Conservation (phyloP, 2,329 filamentous ascomycete genomes). For the Thielaviopsis euricoi region DNA sequence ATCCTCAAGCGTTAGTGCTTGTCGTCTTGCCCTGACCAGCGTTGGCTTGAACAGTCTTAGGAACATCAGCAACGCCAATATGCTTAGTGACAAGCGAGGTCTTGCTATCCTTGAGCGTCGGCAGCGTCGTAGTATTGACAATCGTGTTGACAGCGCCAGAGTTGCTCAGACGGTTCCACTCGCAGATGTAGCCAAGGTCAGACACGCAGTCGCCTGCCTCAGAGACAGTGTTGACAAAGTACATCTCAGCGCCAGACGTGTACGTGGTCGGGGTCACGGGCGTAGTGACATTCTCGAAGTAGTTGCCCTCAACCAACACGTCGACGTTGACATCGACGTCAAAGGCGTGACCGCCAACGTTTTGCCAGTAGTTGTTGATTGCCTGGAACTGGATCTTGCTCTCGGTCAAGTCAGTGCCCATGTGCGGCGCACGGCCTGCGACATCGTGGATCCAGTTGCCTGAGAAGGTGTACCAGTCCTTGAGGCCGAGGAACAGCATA, state of each 20-base stretch:
- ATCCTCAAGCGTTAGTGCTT: too few species aligned
- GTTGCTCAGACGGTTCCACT: slow-evolving; percentile 15
- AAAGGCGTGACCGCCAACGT: slow-evolving; percentile 28
- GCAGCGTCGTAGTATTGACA: slow-evolving; percentile 11
- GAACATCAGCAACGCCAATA: slow-evolving; percentile 14
- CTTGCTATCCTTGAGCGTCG: slow-evolving; percentile 14
- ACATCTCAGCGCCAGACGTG: slow-evolving; percentile 14
- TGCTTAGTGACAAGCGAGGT: slow-evolving; percentile 14
- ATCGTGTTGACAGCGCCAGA: slow-evolving; percentile 12
- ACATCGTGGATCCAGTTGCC: slow-evolving; percentile 29
- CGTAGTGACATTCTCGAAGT: slow-evolving; percentile 24
- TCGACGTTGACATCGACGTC: slow-evolving; percentile 20
- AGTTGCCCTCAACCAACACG: slow-evolving; percentile 28
- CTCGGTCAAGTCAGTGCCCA: slow-evolving; percentile 19
- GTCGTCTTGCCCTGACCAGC: slow-evolving; percentile 15
- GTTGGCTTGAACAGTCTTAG: slow-evolving; percentile 14
- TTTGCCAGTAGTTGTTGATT: slow-evolving; percentile 27
- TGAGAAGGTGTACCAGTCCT: slow-evolving; percentile 25
- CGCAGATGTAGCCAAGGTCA: slow-evolving; percentile 15
- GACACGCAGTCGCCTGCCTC: slow-evolving; percentile 14
- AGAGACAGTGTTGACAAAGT: slow-evolving; percentile 16
- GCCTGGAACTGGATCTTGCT: slow-evolving; percentile 19
- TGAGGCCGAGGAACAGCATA: slow-evolving; percentile 23
- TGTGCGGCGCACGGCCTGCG: slow-evolving; percentile 27
- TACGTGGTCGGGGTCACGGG: slow-evolving; percentile 21